These are phyloP conservation scores for Elaeis oleifera DNA, from an alignment of 202 grass and related monocot genomes.

Conservation along the genomic window DNA sequence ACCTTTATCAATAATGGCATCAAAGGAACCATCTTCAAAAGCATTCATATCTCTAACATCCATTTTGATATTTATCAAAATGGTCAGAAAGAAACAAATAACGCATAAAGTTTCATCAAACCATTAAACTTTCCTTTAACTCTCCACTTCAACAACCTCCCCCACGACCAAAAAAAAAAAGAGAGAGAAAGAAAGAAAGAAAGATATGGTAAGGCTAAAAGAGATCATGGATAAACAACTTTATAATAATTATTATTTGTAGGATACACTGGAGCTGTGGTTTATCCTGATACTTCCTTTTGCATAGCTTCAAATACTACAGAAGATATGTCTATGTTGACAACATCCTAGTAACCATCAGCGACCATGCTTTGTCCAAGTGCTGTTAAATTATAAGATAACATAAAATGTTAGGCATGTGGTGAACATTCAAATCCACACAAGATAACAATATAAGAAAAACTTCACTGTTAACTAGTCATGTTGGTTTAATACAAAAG, in stretches of 20 bases:
- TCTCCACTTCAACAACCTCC: no score
- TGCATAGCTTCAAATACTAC: constrained; percentile 87
- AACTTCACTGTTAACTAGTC: no score
- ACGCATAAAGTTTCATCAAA: background rate
- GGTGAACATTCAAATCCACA: no score
- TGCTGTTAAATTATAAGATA: constrained; percentile 30
- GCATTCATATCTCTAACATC: constrained; percentile 74
- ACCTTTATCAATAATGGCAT: constrained; percentile 98
- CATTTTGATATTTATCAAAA: constrained; percentile 66
- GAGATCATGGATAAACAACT: background rate
- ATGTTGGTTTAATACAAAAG: no score
- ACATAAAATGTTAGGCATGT: no score
- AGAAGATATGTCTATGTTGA: constrained; percentile 86
- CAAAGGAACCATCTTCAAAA: constrained; percentile 60
- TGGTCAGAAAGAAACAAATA: constrained; percentile 1
- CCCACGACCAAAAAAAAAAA: no score
- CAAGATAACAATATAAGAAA: no score
- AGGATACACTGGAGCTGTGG: constrained; percentile 64
- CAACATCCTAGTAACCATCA: constrained; percentile 62
- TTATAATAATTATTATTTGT: background rate
- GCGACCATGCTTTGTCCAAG: constrained; percentile 73
- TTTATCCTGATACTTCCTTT: constrained; percentile 58
- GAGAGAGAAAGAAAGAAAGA: background rate
- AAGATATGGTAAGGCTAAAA: background rate
- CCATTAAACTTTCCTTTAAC: no score